Evolutionary conservation across 129 eudicot genomes (phyloP).

Genomic region (Kitagawia praeruptora): DNA sequence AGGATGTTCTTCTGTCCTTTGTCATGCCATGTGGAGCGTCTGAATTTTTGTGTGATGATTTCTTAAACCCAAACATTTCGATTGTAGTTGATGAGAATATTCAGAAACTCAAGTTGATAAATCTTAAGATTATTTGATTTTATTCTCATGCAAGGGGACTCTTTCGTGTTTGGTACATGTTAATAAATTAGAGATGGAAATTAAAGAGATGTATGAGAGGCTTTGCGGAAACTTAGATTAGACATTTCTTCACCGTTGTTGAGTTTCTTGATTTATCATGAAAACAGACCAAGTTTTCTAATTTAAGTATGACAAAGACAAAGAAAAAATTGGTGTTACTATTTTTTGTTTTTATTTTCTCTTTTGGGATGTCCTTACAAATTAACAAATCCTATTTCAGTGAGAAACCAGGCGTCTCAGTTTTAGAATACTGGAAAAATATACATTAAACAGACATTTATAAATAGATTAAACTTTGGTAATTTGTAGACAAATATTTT

Average conservation of each 20-base stretch:
- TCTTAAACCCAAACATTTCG: conserved; percentile 53
- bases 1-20: conserved; percentile 41
- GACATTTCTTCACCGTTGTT: not conserved
- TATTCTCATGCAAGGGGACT: not conserved
- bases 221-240: not conserved
- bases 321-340: not conserved
- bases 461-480: too few relatives aligned
- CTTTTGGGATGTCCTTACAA: not conserved
- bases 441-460: too few relatives aligned
- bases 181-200: not conserved
- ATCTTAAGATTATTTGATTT: not conserved
- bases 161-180: not conserved
- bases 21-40: conserved; percentile 5
- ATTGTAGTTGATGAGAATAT: not conserved
- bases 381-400: not conserved
- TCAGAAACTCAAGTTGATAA: not conserved
- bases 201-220: not conserved
- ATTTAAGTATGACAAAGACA: not conserved
- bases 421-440: too few relatives aligned
- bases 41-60: conserved; percentile 21
- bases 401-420: too few relatives aligned
- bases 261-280: not conserved
- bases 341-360: not conserved
- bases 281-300: not conserved
- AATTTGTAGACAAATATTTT: too few relatives aligned